phyloP scores from a whole-genome alignment of 768 basidiomycete genomes.

The Mycena rosella region DNA sequence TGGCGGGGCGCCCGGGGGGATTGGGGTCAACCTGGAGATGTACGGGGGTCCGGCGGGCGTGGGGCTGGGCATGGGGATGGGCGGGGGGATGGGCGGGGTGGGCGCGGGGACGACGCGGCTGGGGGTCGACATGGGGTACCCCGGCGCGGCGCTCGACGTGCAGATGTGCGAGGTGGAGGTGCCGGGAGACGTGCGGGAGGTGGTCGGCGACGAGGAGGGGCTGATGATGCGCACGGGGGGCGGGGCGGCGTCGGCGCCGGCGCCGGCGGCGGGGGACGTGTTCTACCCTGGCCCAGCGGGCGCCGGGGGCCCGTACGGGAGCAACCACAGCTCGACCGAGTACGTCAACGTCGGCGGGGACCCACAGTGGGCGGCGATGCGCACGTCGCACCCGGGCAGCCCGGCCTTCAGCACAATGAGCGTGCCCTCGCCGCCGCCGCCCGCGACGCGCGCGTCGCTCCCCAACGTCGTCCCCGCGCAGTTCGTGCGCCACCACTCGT shows the following conservation, averaged over 20 bases:
- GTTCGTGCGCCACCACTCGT: slow-evolving; percentile 37
- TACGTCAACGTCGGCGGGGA: slow-evolving; percentile 43
- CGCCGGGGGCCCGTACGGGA: slow-evolving; percentile 35
- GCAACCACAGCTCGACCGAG: slow-evolving; percentile 40
- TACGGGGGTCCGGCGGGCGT: slow-evolving; percentile 38
- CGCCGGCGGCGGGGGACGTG: slow-evolving; percentile 30
- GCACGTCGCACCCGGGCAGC: slow-evolving; percentile 49
- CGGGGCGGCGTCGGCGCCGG: slow-evolving; percentile 27
- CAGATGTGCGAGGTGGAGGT: slow-evolving; percentile 74
- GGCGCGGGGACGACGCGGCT: slow-evolving; percentile 38
- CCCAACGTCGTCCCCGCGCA: background rate
- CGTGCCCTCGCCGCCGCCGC: slow-evolving; percentile 55
- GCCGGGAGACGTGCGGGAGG: slow-evolving; percentile 65
- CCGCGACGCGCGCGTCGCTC: slow-evolving; percentile 38
- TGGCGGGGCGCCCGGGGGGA: slow-evolving; percentile 37
- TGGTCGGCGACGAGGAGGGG: slow-evolving; percentile 70
- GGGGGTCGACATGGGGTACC: slow-evolving; percentile 43
- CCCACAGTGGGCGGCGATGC: slow-evolving; percentile 52
- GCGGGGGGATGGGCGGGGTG: slow-evolving; percentile 37
- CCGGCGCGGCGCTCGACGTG: slow-evolving; percentile 54
- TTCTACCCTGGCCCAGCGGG: slow-evolving; percentile 34
- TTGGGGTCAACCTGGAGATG: slow-evolving; percentile 41
- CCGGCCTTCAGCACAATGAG: slow-evolving; percentile 57
- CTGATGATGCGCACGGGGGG: slow-evolving; percentile 53
- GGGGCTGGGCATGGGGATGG: slow-evolving; percentile 44